Evolutionary conservation across 202 grass and related monocot species (phyloP).

Genomic region (Dendrocalamus latiflorus): DNA sequence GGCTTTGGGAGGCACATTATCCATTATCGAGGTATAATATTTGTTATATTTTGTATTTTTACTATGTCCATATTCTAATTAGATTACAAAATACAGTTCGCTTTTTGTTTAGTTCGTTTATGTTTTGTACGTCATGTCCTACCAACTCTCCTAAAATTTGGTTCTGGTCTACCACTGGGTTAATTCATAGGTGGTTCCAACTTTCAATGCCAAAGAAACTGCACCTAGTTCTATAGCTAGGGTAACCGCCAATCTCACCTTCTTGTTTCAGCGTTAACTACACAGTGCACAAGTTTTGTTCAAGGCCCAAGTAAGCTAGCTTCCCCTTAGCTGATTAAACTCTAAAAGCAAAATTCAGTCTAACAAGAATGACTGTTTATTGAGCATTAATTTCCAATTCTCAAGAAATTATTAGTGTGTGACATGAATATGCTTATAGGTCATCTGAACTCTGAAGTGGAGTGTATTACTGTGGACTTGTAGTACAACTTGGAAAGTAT

Average conservation of each 20-base stretch:
- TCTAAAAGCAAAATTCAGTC: not conserved
- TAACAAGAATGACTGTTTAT: not conserved
- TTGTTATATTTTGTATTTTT: too few relatives aligned
- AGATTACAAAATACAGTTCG: too few relatives aligned
- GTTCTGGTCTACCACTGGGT: too few relatives aligned
- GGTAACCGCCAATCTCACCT: not conserved
- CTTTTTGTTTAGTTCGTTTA: too few relatives aligned
- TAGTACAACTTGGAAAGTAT: not conserved
- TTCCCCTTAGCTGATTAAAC: not conserved
- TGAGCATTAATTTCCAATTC: not conserved
- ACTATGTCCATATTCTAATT: too few relatives aligned
- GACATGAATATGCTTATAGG: not conserved
- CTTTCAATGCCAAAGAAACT: not conserved
- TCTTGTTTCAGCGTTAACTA: not conserved
- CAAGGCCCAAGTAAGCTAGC: not conserved
- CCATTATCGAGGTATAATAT: too few relatives aligned
- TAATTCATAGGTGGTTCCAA: not conserved
- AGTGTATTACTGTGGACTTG: too few relatives aligned
- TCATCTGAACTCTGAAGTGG: not conserved
- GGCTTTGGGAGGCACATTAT: too few relatives aligned
- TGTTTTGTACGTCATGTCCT: too few relatives aligned
- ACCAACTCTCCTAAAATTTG: too few relatives aligned
- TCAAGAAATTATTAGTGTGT: not conserved
- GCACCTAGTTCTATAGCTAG: not conserved
- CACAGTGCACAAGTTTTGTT: not conserved